Base-by-base conservation (phyloP, 768 basidiomycete species). In the Glaciozyma antarctica region DNA sequence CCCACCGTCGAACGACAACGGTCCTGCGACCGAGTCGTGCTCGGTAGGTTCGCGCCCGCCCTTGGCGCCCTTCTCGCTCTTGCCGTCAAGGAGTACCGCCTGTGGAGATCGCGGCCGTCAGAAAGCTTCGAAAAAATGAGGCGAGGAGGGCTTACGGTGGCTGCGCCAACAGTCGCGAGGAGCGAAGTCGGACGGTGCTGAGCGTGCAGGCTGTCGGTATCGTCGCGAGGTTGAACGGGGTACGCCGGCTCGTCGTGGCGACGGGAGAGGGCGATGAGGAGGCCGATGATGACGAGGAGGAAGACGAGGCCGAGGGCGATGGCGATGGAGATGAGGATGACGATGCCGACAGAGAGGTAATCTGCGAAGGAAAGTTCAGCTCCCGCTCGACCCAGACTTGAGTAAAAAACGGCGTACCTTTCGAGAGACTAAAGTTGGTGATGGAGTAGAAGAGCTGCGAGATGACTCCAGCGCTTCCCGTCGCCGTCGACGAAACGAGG, bases 261-360 rank as follows among this genome's bases (percentile, higher is more conserved):
- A 26, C 87, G 85, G 76, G 90, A 84, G n/a, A 92, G 80, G 3
- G 90, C 86, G 88, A 90, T 89, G 45, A 94, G 77, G 61, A 94
- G 87, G 58, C 90, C 90, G 62, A 91, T 79, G 49, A 94, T 79
- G 21, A 87, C 86, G 41, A 92, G 80, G 1, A 93, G 79, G 82
- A 92, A 93, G 45, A 93, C 87, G 26, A 97, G 84, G 22, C 94
- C 95, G 21, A 92, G 91, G 15, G 89, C 86, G 70, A 97, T 95
- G 30, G 95, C 95, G 68, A 99, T 95, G 2, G 92, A 93, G 71
- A 99, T 92, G 52, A 99, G 82, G 70, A 98, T 97, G 61, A 99
- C 91, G 45, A 98, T 82, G 2, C 94, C 95, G 28, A 84, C 83
- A 0, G 93, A 90, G 62, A 99, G 82, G 81, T 90, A 88, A 72